Evolutionary conservation across 495 filamentous ascomycete species (phyloP), one percentile per base, ranked within the genome.

Genomic region (Penicillium maclennaniae): DNA sequence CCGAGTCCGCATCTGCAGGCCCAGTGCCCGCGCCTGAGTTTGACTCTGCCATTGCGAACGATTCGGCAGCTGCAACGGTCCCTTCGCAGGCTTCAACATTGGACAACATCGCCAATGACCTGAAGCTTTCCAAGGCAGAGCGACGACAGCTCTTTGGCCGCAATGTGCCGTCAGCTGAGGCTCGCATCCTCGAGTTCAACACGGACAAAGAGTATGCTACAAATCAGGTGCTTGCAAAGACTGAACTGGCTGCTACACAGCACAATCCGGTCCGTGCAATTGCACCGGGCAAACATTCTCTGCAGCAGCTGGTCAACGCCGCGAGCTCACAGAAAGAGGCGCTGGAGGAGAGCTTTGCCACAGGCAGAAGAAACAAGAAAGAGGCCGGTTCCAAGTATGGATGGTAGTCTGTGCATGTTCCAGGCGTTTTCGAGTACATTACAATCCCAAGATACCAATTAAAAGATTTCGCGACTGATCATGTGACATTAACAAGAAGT

Each of bases 261-360:
- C 89, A 92, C 62, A 91, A 92, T 55, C 88, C 91, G 3, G 86
- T 97, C 20, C 83, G 88, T 52, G 73, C 87, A 6, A 88, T 97
- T 63, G 84, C 86, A n/a, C 84, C 89, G 1, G 91, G 89, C 44
- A 95, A 96, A 71, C 89, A 95, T 67, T 89, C 81, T 44, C 75
- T 97, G 64, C 84, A 87, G 60, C 90, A 95, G 72, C 74, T 97
- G 67, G 87, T 97, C 59, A 89, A 82, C 70, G 86, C 84, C 52
- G 91, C 85, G 16, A 84, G 79, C 58, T 85, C 69, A 47, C 89
- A 97, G 73, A 84, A 83, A 67, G 87, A 89, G 6, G 88, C 89
- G 7, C 70, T 97, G 63, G 90, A 96, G 67, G 91, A 97, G 66
- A 87, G 84, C 63, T 97, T 95, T 74, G 88, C 89, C 5, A 70